Evolutionary conservation across 78 protist genomes (phyloP).

Genomic region (Creolimax fragrantissima): DNA sequence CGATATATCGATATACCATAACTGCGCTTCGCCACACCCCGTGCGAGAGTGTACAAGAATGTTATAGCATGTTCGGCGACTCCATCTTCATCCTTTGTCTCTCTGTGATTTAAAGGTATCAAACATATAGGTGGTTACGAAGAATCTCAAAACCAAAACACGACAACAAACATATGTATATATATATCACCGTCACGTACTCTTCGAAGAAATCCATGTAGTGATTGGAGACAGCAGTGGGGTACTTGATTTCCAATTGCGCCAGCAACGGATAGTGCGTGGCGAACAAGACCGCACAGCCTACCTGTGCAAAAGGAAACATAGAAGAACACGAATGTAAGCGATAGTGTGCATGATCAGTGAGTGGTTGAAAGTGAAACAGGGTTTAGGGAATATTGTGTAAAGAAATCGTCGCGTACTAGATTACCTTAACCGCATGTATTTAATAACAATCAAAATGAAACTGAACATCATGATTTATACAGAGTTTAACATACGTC

Average conservation of each 20-base stretch:
- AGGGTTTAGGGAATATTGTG: too few species aligned
- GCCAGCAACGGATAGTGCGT: conserved; percentile 78
- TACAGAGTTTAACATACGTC: too few species aligned
- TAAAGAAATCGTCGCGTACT: too few species aligned
- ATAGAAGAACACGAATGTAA: too few species aligned
- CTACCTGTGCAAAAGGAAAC: background rate
- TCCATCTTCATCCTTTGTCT: background rate
- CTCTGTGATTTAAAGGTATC: background rate
- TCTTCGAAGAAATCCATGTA: conserved; percentile 67
- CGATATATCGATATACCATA: conserved; percentile 24
- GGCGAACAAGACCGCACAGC: conserved; percentile 57
- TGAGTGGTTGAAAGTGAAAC: too few species aligned
- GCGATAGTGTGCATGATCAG: too few species aligned
- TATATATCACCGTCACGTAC: background rate
- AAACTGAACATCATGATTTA: too few species aligned
- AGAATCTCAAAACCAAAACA: too few species aligned
- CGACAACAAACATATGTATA: too few species aligned
- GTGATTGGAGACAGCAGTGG: conserved; percentile 30
- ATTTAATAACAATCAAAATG: too few species aligned
- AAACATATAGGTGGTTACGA: too few species aligned
- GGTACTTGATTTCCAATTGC: conserved; percentile 22
- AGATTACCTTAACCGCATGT: too few species aligned
- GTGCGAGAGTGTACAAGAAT: conserved; percentile 43
- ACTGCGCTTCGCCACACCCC: conserved; percentile 44
- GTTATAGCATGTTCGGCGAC: background rate